Evolutionary conservation across 192 early-diverging fungal genomes (phyloP), one percentile per base, ranked within the genome.

Genomic region (Globomyces pollinis-pini): DNA sequence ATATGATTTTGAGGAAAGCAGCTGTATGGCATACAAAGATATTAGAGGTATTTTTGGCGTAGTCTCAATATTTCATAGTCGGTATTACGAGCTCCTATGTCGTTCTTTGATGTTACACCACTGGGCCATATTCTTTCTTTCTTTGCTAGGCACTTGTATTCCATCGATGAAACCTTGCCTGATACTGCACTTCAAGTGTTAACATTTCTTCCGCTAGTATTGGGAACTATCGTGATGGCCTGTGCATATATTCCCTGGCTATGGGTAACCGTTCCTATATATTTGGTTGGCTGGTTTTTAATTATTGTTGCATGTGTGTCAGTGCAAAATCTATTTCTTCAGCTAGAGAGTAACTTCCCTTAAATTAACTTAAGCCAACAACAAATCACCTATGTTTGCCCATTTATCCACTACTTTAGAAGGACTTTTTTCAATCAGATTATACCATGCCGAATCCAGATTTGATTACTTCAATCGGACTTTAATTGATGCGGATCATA

Each of bases 321-420:
- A 30, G 69, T 74, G 8, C 81, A 88, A 44, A 69, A 75, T 36
- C 67, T 69, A 20, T 72, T 88, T 39, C 78, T 77, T 36, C 53
- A 54, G 9, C 66, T 86, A 50, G 87, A 88, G 66, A 65, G 74
- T 76, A 29, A 43, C 0, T 18, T 4, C 1, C 20, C 31, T 58
- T 55, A 32, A 39, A 24, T 70, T 50, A 9, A 50, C 6, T 47
- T 34, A 18, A 76, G 87, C 81, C 0, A 57, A 57, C 51, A 84
- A 80, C 55, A 87, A 86, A 52, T 68, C 80, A 0, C 85, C 84
- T 2, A 84, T 88, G 36, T 88, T 89, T 65, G 62, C 76, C 1
- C 87, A 88, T 62, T 66, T 88, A 32, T 83, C 86, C 1, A 74
- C 83, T 8, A 86, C 87, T 7, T 63, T 88, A 0, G 83, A 88